A percentile compares a stretch with the other conserved stretches of the same genome.
These are phyloP conservation scores for Castanopsis chinensis DNA, from an alignment of 306 rosid species.

Conservation along the genomic window DNA sequence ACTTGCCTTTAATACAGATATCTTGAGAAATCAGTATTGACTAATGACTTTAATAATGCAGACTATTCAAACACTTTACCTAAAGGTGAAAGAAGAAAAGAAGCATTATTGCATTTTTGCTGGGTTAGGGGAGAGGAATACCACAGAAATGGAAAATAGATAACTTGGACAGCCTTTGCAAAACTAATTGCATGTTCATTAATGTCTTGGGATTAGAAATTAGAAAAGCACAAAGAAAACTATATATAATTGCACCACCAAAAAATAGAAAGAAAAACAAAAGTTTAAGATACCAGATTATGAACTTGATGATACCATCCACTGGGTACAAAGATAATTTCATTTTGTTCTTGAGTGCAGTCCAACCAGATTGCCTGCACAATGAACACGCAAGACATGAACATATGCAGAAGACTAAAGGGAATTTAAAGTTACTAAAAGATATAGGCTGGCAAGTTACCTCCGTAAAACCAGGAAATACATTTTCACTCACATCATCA, in stretches of 20 bases:
- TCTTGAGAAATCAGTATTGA: neutral
- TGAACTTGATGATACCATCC: conserved; percentile 99
- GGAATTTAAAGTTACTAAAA: conserved; percentile 16
- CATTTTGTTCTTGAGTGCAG: conserved; percentile 83
- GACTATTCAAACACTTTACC: neutral
- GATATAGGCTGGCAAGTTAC: conserved; percentile 40
- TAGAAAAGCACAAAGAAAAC: conserved; percentile 5
- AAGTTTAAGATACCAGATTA: conserved; percentile 58
- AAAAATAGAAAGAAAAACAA: neutral
- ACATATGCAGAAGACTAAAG: conserved; percentile 21
- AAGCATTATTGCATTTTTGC: neutral
- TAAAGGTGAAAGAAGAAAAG: neutral
- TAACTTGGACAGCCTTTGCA: conserved; percentile 8
- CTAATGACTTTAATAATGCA: neutral
- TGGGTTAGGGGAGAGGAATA: neutral
- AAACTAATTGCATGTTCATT: neutral
- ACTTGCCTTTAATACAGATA: neutral
- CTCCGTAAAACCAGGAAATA: conserved; percentile 71
- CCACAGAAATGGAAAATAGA: neutral
- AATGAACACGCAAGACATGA: conserved; percentile 13
- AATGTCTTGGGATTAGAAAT: neutral
- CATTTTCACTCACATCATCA: conserved; percentile 63
- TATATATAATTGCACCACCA: neutral
- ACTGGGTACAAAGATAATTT: conserved; percentile 88
- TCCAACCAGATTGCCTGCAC: conserved; percentile 86